Evolutionary conservation across 371 early-diverging fungal genomes (phyloP).

Genomic region (Coemansia sp.): DNA sequence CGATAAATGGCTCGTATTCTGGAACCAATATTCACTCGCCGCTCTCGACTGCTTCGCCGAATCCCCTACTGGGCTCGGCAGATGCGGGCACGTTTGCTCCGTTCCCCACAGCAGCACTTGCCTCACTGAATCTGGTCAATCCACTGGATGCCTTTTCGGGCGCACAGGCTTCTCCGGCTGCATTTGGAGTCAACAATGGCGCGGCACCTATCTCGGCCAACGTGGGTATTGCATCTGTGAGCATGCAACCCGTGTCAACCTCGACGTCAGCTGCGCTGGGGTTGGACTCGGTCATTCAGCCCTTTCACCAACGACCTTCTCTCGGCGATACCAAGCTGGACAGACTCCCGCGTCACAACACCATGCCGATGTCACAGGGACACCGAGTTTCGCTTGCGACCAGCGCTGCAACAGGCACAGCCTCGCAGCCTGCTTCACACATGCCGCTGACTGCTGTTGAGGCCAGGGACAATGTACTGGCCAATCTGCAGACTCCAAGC

Average conservation of each 20-base stretch:
- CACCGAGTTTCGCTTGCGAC: conserved; percentile 3
- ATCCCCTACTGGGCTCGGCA: conserved; percentile 20
- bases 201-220: conserved; percentile 10
- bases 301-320: conserved; percentile 13
- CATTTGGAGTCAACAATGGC: conserved; percentile 10
- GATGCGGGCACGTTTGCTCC: conserved; percentile 18
- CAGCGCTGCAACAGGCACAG: background rate
- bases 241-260: conserved; percentile 44
- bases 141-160: conserved; percentile 21
- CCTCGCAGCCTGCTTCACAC: conserved; percentile 3
- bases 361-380: conserved; percentile 27
- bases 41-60: conserved; percentile 23
- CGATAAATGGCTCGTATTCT: conserved; percentile 2
- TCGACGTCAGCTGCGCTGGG: conserved; percentile 17
- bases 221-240: conserved; percentile 10
- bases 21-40: conserved; percentile 21
- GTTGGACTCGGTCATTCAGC: conserved; percentile 16
- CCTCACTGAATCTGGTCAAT: conserved; percentile 41
- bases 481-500: conserved; percentile 8
- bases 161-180: conserved; percentile 2
- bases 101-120: conserved; percentile 44
- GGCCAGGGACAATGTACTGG: conserved; percentile 6
- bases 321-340: conserved; percentile 10
- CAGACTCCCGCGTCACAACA: conserved; percentile 21
- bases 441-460: conserved; percentile 6